Evolutionary conservation across 345 rosid species (phyloP), one percentile per base, ranked within the genome.

Genomic region (Crucihimalaya himalaica): DNA sequence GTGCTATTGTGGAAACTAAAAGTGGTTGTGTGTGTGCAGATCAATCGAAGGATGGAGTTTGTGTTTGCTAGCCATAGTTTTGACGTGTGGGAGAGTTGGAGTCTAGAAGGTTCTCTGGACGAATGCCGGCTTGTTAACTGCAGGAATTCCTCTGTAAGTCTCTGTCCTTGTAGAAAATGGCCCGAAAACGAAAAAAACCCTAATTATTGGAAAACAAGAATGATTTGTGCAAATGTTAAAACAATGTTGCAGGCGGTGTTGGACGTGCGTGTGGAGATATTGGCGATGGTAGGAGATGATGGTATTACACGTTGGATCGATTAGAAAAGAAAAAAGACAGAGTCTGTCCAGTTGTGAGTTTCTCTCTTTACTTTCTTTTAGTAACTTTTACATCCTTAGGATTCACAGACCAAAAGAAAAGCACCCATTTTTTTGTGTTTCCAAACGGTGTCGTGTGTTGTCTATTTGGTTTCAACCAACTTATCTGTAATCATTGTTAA

Each of bases 61-160:
- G 98, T 96, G 58, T 96, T 96, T 79, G 97, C 97, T 12, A 92
- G 99, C 82, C 95, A 96, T 68, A 90, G 97, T 83, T 96, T 92
- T 81, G 99, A 96, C 80, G 95, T 92, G 45, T 96, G 99, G 98
- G 99, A 96, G 85, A 89, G 93, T 87, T 96, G 99, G 99, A 86
- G 69, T 56, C 25, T 92, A 76, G 97, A 92, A 83, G 99, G 98
- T 80, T 78, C 95, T 64, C 68, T 92, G 63, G 98, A 89, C 56
- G 91, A 90, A 50, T 96, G 98, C 66, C 84, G 89, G 82, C 89
- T 96, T 66, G 89, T 90, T 15, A 96, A 92, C 82, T 85, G 98
- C 77, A 82, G 98, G 77, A 95, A 90, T 75, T 80, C 96, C 47
- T 71, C 81, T 61, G 99, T 95, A 77, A 80, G 80, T 47, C 70